Conservation (phyloP, 1,284 basidiomycete species). For the Mixia osmundae region DNA sequence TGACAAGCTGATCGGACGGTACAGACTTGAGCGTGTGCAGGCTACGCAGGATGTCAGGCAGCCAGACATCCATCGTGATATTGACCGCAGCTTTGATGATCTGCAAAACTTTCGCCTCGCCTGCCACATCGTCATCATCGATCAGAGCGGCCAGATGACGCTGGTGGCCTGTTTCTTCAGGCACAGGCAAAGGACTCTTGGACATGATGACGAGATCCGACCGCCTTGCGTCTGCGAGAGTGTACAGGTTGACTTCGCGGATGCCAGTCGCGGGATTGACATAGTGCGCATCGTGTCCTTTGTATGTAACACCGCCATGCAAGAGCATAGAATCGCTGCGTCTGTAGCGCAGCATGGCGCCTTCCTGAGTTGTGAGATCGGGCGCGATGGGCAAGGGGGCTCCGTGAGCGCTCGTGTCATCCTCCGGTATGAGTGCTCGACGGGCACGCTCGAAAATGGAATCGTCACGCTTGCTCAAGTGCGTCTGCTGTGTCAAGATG, state of each 20-base stretch:
- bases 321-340: constrained; percentile 16
- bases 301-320: constrained; percentile 8
- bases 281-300: constrained; percentile 6
- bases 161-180: constrained; percentile 1
- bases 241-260: constrained; percentile 18
- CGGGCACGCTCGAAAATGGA: too few relatives aligned
- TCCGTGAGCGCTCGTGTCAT: neutral
- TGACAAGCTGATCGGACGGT: constrained; percentile 12
- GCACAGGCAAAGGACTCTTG: constrained; percentile 16
- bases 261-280: constrained; percentile 13
- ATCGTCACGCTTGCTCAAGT: neutral
- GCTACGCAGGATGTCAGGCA: constrained; percentile 17
- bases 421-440: neutral
- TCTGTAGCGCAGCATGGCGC: constrained; percentile 18
- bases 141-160: constrained; percentile 1
- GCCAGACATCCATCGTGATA: constrained; percentile 14
- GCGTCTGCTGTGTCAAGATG: neutral
- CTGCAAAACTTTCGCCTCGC: constrained; percentile 3
- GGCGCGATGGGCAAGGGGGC: too few relatives aligned
- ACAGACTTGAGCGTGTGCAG: constrained; percentile 11
- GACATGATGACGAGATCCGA: constrained; percentile 17
- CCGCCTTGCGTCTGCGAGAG: constrained; percentile 14
- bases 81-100: constrained; percentile 7
- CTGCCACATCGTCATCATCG: neutral
- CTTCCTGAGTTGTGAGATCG: too few relatives aligned